phyloP scores from a whole-genome alignment of 768 basidiomycete species.

The Rhizopogon vulgaris region DNA sequence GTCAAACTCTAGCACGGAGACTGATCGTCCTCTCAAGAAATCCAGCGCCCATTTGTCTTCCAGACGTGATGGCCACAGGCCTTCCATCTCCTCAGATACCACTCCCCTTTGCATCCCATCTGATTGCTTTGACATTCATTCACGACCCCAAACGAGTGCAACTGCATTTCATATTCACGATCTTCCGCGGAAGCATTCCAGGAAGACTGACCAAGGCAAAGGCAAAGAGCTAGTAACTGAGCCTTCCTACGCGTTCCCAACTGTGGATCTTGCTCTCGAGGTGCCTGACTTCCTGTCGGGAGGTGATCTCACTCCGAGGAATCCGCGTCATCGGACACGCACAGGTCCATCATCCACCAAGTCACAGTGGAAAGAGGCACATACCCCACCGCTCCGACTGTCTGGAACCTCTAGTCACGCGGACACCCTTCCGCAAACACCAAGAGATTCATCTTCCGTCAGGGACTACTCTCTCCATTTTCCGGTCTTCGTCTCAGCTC shows the following conservation, averaged over 20 bases:
- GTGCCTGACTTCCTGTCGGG: constrained; percentile 17
- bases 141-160: constrained; percentile 32
- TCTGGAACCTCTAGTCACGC: constrained; percentile 68
- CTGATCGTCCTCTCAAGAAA: constrained; percentile 41
- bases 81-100: constrained; percentile 10
- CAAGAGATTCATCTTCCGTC: constrained; percentile 37
- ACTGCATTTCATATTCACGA: constrained; percentile 9
- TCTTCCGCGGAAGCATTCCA: constrained; percentile 17
- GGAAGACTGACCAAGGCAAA: constrained; percentile 21
- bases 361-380: constrained; percentile 35
- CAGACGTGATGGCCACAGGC: constrained; percentile 40
- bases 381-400: constrained; percentile 49
- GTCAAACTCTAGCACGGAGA: constrained; percentile 7
- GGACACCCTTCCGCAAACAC: constrained; percentile 70
- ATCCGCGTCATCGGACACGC: constrained; percentile 46
- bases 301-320: constrained; percentile 30
- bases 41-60: constrained; percentile 55
- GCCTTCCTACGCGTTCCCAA: constrained; percentile 21
- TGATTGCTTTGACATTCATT: constrained; percentile 44
- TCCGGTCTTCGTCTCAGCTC: constrained; percentile 69
- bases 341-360: constrained; percentile 49
- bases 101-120: constrained; percentile 15
- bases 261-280: constrained; percentile 20
- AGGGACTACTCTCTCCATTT: constrained; percentile 30
- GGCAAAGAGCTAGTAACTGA: constrained; percentile 16